These are phyloP conservation scores for Aphanomyces astaci DNA, from an alignment of 352 stramenopile genomes.

Conservation along the genomic window DNA sequence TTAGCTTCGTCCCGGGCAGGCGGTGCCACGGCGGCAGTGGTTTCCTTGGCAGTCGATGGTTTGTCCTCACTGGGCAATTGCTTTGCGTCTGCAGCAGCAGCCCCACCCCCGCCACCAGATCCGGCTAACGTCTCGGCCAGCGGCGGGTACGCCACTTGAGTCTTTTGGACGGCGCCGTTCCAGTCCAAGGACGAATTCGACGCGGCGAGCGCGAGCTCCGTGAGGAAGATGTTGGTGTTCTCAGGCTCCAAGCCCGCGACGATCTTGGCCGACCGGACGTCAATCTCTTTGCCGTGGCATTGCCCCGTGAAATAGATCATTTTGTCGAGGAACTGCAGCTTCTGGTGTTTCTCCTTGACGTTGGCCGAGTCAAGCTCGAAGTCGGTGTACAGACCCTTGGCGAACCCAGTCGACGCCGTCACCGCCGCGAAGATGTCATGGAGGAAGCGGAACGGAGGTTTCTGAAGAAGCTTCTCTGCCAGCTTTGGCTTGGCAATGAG, in stretches of 20 bases:
- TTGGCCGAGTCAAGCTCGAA: conserved; percentile 70
- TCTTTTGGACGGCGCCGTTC: conserved; percentile 48
- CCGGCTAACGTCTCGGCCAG: conserved; percentile 41
- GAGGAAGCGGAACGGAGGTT: conserved; percentile 95
- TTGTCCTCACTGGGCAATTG: conserved; percentile 27
- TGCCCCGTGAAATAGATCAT: conserved; percentile 75
- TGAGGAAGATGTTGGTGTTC: conserved; percentile 78
- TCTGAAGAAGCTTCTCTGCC: conserved; percentile 91
- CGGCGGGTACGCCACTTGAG: conserved; percentile 56
- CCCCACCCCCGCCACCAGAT: conserved; percentile 15
- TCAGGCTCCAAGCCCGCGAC: conserved; percentile 75
- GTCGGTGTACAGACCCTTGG: conserved; percentile 70
- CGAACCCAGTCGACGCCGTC: conserved; percentile 79
- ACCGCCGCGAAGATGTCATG: conserved; percentile 91
- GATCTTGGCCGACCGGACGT: conserved; percentile 78
- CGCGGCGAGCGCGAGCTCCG: conserved; percentile 50
- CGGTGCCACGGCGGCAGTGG: conserved; percentile 21
- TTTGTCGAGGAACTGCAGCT: conserved; percentile 79
- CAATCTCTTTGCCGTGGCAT: conserved; percentile 50
- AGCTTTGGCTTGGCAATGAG: conserved; percentile 92
- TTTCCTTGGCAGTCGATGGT: conserved; percentile 24
- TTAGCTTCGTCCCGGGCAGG: conserved; percentile 32
- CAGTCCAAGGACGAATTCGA: conserved; percentile 59
- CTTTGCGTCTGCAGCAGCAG: conserved; percentile 30
- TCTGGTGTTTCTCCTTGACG: conserved; percentile 82